A percentile compares a stretch with the other conserved stretches of the same genome.
Conservation (phyloP, 2,329 filamentous ascomycete genomes). For the Neofusicoccum sp. region DNA sequence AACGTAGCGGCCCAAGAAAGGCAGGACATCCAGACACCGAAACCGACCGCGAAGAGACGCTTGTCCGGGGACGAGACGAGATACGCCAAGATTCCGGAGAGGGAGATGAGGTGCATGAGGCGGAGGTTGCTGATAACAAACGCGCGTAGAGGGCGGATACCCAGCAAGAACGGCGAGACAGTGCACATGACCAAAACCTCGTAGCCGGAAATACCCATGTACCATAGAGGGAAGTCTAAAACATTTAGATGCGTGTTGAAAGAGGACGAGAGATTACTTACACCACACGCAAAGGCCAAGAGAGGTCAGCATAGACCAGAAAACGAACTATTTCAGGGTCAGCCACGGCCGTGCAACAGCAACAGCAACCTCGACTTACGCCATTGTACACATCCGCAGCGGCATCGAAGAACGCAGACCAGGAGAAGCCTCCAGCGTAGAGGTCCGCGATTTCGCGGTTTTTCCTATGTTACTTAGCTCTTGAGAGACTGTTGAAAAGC, state of each 20-base stretch:
- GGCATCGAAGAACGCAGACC: constrained; percentile 75
- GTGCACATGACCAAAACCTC: constrained; percentile 87
- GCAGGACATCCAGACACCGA: constrained; percentile 78
- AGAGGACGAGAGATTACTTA: constrained; percentile 53
- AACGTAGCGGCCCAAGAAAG: constrained; percentile 83
- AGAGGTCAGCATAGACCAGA: constrained; percentile 93
- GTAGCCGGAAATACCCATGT: constrained; percentile 98
- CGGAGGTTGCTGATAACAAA: constrained; percentile 70
- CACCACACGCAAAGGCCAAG: constrained; percentile 91
- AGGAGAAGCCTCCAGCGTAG: constrained; percentile 72
- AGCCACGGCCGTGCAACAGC: not conserved
- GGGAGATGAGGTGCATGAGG: constrained; percentile 73
- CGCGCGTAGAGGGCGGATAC: constrained; percentile 68
- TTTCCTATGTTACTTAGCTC: constrained; percentile 59
- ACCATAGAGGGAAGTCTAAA: constrained; percentile 90
- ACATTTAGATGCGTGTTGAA: constrained; percentile 21
- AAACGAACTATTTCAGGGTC: constrained; percentile 68
- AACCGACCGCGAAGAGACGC: constrained; percentile 79
- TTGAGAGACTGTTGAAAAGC: not conserved
- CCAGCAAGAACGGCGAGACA: constrained; percentile 77
- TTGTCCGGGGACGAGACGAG: constrained; percentile 70
- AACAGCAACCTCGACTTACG: constrained; percentile 53
- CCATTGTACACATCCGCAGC: constrained; percentile 90
- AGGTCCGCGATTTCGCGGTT: constrained; percentile 71
- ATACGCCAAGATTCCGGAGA: constrained; percentile 79